A percentile compares a stretch with the other conserved stretches of the same genome.
phyloP scores from a whole-genome alignment of 2,329 filamentous ascomycete genomes.

The Thermothelomyces thermophilus region DNA sequence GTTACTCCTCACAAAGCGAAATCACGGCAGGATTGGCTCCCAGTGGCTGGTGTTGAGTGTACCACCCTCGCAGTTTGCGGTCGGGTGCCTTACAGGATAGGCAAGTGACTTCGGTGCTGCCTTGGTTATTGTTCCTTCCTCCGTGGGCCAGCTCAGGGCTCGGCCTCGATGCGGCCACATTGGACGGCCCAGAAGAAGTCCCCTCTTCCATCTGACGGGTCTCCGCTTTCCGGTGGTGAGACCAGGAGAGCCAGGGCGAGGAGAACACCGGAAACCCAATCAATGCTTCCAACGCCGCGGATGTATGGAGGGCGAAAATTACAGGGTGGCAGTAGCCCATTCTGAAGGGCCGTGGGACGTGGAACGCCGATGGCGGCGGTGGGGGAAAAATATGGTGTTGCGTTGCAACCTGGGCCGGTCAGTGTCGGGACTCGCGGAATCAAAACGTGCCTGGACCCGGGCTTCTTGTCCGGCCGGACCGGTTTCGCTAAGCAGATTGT shows the following conservation, averaged over 20 bases:
- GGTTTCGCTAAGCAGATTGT: constrained; percentile 13
- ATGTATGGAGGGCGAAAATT: constrained; percentile 9
- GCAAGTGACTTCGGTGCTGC: constrained; percentile 5
- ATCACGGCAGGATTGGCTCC: not conserved
- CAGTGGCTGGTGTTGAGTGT: not conserved
- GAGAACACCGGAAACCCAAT: not conserved
- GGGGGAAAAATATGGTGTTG: constrained; percentile 2
- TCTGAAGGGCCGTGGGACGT: not conserved
- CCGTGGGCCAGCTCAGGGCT: constrained; percentile 2
- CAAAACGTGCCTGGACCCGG: constrained; percentile 14
- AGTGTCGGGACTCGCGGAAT: constrained; percentile 9
- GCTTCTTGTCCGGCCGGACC: constrained; percentile 13
- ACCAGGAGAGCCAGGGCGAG: not conserved
- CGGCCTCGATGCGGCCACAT: constrained; percentile 11
- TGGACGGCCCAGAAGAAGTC: constrained; percentile 9
- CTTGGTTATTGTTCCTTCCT: not conserved
- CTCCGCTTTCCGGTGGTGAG: constrained; percentile 9
- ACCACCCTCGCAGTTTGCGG: not conserved
- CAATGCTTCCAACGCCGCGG: not conserved
- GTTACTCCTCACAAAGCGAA: not conserved
- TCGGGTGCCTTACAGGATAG: not conserved
- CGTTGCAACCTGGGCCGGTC: constrained; percentile 7
- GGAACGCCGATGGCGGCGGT: not conserved
- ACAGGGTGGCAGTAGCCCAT: constrained; percentile 13
- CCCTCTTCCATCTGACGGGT: constrained; percentile 9